Base-by-base conservation (phyloP, 495 filamentous ascomycete species). In the Aspergillus baeticus region DNA sequence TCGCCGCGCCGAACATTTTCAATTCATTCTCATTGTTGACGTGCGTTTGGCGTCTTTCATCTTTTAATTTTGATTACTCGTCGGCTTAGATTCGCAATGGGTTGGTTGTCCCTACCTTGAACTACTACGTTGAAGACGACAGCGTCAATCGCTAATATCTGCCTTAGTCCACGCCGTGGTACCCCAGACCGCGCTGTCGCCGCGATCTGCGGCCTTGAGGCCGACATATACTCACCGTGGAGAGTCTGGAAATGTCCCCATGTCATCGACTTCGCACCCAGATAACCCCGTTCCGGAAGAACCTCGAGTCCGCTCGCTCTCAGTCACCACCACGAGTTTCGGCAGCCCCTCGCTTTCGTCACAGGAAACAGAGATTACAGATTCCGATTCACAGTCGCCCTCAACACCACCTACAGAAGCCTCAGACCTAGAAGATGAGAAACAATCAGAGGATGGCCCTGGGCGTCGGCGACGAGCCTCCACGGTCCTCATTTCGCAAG, bases 401-500 rank as follows among this genome's bases (percentile, higher is more conserved):
- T 67, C 73, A 22, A 86, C 83, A 4, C 80, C 84, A 10, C 66
- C 67, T 17, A 81, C 76, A 41, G 84, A 85, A 17, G 73, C 78
- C 39, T 68, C 77, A 11, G 81, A 82, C 13, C 71, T 69, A n/a
- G 70, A 81, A 10, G 71, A 77, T 15, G 51, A 55, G 8, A 63
- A 77, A 21, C 63, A 74, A 21, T 23, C 66, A 6, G 43, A 57
- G 20, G 55, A 72, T 38, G 54, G 62, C 6, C 54, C 66, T 39
- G 65, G 67, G 41, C 82, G 81, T 45, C 76, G 64, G 50, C 81
- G 88, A 49, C 87, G 90, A 53, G 90, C 89, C 10, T 93, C 90
- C 22, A 94, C 90, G n/a, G 75, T 84, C 7, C 76, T 94, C 53
- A 87, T 94, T 57, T 86, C 88, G 1, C 84, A 89, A 64, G 89